Evolutionary conservation across 2,329 filamentous ascomycete genomes (phyloP), one percentile per base, ranked within the genome.

Genomic region (Graphilbum sp.): DNA sequence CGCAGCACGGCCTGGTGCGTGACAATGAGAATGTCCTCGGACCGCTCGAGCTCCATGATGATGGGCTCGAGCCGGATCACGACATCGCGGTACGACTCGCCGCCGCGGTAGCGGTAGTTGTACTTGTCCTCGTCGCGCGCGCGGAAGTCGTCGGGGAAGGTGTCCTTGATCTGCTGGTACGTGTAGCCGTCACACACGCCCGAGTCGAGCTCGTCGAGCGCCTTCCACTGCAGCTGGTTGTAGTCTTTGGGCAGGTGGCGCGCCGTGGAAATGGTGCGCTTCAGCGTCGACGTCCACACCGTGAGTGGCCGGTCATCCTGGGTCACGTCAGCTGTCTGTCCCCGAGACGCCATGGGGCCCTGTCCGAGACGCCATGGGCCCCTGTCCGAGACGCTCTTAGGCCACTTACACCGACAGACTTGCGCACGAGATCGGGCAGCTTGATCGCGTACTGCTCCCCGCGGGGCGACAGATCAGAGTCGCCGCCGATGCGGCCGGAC

Each of bases 51-150:
- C 57, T 98, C 90, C 90, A 98, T 98, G 61, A 98, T 98, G 60
- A 98, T 98, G 44, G 90, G 90, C 54, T 98, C 90, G 1, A 98
- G 75, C 1, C 90, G 85, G 51, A 95, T 96, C 31, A 98, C 90
- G 1, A 98, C 88, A 52, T 98, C 90, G 40, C 88, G 83, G 58
- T 98, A 79, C 43, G 83, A 92, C 62, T 98, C 90, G 38, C 90
- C 90, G 45, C 90, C 90, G 5, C 90, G 79, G 60, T 98, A 98
- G 41, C 90, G 85, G 62, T 98, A 98, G 64, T 98, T 96, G 72
- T 96, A 96, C 61, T 98, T 98, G 67, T 98, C 90, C 48, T 94
- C 85, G 57, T 98, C 90, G 45, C 90, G 84, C 25, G 88, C 86
- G 36, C 77, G 75, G 61, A 98, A 98, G 61, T 98, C 90, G 48